Conservation (phyloP, 83 land plant species). For the Picea engelmannii region DNA sequence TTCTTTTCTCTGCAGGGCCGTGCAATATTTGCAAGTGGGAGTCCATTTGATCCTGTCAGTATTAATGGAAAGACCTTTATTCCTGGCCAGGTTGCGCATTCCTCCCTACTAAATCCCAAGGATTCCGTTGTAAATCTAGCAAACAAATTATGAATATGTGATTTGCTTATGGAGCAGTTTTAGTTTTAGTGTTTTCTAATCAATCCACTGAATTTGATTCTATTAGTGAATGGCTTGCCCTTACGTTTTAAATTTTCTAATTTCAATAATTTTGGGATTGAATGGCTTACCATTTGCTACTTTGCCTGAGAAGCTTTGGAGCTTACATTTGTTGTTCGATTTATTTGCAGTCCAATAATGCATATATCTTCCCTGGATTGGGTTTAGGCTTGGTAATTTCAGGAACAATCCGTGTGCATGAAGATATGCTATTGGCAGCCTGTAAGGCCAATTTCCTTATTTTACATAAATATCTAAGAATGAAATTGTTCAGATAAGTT, state of each 20-base stretch:
- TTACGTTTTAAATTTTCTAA: not conserved
- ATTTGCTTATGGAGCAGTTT: not conserved
- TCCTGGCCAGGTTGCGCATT: slow-evolving; percentile 45
- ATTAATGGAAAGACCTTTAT: slow-evolving; percentile 35
- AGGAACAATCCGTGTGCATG: slow-evolving; percentile 86
- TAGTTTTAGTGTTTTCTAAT: not conserved
- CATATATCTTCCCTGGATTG: slow-evolving; percentile 91
- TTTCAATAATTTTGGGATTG: not conserved
- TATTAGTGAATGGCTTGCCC: not conserved
- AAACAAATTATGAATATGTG: not conserved
- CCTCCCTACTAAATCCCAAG: not conserved
- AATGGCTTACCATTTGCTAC: too few relatives aligned
- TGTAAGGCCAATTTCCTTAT: slow-evolving; percentile 46
- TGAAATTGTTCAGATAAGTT: not conserved
- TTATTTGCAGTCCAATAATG: slow-evolving; percentile 78
- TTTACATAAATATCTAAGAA: not conserved
- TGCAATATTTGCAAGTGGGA: slow-evolving; percentile 56
- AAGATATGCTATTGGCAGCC: slow-evolving; percentile 87
- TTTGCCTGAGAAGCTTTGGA: not conserved
- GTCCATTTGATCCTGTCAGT: slow-evolving; percentile 50
- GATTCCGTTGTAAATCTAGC: not conserved
- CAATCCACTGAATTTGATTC: not conserved
- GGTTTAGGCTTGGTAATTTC: slow-evolving; percentile 86
- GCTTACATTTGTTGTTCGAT: slow-evolving; percentile 6
- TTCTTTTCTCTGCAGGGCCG: slow-evolving; percentile 29